phyloP scores from a whole-genome alignment of 805 yeast species.

The Metschnikowia baotianmanensis region DNA sequence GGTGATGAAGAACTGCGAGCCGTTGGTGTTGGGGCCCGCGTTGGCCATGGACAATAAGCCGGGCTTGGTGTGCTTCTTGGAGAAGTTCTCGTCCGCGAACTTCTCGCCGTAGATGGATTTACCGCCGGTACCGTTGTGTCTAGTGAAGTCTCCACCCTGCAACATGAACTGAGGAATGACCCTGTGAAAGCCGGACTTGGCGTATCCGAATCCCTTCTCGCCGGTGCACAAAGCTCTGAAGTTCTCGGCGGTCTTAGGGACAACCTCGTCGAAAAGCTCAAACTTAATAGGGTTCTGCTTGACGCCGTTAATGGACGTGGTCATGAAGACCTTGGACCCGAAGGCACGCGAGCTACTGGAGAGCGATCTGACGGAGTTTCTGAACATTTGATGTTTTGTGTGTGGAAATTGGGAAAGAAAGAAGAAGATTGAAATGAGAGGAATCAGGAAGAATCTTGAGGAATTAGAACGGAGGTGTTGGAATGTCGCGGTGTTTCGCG shows the following conservation, averaged over 20 bases:
- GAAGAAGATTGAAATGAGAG: no score
- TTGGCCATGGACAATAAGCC: slow-evolving; percentile 70
- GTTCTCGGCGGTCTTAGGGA: slow-evolving; percentile 87
- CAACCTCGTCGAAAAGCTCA: slow-evolving; percentile 70
- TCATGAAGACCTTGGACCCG: slow-evolving; percentile 56
- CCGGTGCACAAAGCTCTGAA: slow-evolving; percentile 70
- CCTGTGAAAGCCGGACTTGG: slow-evolving; percentile 71
- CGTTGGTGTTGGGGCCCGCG: slow-evolving; percentile 76
- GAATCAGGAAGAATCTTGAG: no score
- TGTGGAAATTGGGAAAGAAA: not conserved
- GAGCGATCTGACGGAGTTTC: slow-evolving; percentile 42
- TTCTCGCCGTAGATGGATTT: slow-evolving; percentile 73
- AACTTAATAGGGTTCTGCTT: slow-evolving; percentile 22
- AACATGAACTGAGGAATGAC: slow-evolving; percentile 72
- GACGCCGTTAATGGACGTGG: slow-evolving; percentile 45
- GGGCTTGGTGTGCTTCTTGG: slow-evolving; percentile 66
- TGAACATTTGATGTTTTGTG: slow-evolving; percentile 7
- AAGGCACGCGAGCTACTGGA: slow-evolving; percentile 45
- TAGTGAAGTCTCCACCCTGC: slow-evolving; percentile 84
- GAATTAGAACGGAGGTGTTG: no score
- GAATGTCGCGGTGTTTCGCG: no score
- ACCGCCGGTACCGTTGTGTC: slow-evolving; percentile 71
- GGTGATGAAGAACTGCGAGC: slow-evolving; percentile 94
- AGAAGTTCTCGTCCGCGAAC: slow-evolving; percentile 77
- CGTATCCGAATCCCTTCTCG: slow-evolving; percentile 41